These are phyloP conservation scores for Chionographis japonica DNA, from an alignment of 106 monocot genomes.

Conservation along the genomic window DNA sequence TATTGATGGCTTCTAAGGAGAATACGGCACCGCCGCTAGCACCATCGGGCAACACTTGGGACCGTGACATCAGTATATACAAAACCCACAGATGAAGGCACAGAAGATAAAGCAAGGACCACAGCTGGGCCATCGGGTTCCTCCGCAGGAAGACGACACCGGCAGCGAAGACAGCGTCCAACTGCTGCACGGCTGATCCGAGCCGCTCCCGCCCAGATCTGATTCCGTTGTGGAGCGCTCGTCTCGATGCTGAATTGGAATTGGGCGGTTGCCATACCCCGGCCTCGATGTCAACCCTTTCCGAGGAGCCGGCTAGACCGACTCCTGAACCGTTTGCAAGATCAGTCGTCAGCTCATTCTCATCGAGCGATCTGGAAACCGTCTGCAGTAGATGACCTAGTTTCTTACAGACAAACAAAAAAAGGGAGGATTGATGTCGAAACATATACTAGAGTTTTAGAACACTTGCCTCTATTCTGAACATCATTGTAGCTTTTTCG, in stretches of 20 bases:
- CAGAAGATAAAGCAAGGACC: conserved; percentile 48
- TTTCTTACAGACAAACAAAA: not conserved
- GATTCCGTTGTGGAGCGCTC: conserved; percentile 32
- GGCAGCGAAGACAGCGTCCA: conserved; percentile 71
- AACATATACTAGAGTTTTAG: not conserved
- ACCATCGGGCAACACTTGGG: conserved; percentile 23
- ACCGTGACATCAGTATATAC: conserved; percentile 61
- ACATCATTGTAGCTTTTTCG: conserved; percentile 69
- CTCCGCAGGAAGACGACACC: conserved; percentile 62
- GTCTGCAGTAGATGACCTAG: conserved; percentile 32
- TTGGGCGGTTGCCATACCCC: conserved; percentile 20
- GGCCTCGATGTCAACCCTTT: conserved; percentile 54
- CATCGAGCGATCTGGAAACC: conserved; percentile 44
- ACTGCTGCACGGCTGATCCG: conserved; percentile 45
- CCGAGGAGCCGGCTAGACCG: not conserved
- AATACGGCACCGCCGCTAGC: conserved; percentile 28
- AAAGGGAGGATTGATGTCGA: not conserved
- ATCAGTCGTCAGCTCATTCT: conserved; percentile 25
- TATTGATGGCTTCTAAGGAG: conserved; percentile 49
- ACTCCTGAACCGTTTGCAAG: not conserved
- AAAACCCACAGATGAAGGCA: conserved; percentile 78
- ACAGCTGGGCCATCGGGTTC: conserved; percentile 54
- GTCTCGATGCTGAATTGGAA: conserved; percentile 10
- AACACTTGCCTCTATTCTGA: conserved; percentile 73
- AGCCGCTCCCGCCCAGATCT: conserved; percentile 46